Evolutionary conservation across 352 stramenopile genomes (phyloP).

Genomic region (Phytophthora colocasiae): DNA sequence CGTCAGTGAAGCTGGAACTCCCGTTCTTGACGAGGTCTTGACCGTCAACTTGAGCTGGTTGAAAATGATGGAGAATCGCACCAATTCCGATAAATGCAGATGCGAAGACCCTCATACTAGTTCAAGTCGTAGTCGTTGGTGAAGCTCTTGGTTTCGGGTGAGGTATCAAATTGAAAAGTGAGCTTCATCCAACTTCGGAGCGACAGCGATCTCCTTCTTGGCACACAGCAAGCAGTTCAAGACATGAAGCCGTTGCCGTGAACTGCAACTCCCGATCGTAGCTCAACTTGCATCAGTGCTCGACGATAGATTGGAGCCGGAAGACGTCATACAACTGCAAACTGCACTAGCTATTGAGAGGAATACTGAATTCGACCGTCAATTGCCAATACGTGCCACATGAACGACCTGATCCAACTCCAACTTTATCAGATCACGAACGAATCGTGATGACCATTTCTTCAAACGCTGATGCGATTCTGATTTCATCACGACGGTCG

Average conservation of each 20-base stretch:
- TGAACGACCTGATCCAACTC: too few species aligned
- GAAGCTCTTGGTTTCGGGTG: conserved; percentile 15
- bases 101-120: conserved; percentile 37
- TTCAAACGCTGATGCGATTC: too few species aligned
- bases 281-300: conserved; percentile 6
- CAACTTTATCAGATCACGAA: too few species aligned
- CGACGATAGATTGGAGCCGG: conserved; percentile 22
- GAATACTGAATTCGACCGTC: too few species aligned
- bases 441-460: too few species aligned
- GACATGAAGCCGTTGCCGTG: too few species aligned
- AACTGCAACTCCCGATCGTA: conserved; percentile 11
- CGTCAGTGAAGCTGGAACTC: conserved; percentile 20
- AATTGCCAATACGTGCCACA: too few species aligned
- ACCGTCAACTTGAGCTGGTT: conserved; percentile 15
- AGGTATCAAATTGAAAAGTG: conserved; percentile 45
- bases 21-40: conserved; percentile 20
- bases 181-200: conserved; percentile 9
- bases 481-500: too few species aligned
- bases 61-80: conserved; percentile 29
- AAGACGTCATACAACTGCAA: not conserved
- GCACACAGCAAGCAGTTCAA: not conserved
- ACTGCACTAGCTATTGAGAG: not conserved
- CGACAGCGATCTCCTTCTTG: not conserved
- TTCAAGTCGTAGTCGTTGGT: conserved; percentile 15
- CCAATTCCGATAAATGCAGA: conserved; percentile 28